phyloP scores from a whole-genome alignment of 441 rosid genomes.

The Biscutella laevigata region DNA sequence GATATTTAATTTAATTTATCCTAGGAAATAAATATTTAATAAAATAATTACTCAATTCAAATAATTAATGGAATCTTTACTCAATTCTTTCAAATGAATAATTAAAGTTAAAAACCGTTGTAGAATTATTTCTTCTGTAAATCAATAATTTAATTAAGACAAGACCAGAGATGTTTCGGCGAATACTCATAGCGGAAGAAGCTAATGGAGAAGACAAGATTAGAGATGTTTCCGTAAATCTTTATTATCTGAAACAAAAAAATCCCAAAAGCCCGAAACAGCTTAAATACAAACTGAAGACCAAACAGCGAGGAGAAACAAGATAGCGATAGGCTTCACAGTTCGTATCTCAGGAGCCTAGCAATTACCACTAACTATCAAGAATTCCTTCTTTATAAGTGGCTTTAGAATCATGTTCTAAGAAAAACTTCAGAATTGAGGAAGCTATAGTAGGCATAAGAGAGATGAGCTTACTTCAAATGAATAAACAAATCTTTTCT shows the following conservation, averaged over 20 bases:
- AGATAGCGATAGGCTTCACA: slow-evolving; percentile 4
- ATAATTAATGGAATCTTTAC: no score
- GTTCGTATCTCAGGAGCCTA: slow-evolving; percentile 10
- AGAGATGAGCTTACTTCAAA: slow-evolving; percentile 8
- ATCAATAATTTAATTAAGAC: no score
- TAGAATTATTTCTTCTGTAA: no score
- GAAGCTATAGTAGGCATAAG: slow-evolving; percentile 4
- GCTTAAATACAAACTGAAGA: slow-evolving; percentile 11
- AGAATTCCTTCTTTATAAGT: not conserved
- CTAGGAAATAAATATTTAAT: no score
- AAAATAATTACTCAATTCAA: no score
- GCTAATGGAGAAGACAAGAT: not conserved
- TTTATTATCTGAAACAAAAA: slow-evolving; percentile 10
- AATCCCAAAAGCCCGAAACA: not conserved
- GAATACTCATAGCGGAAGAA: no score
- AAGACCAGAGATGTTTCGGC: no score
- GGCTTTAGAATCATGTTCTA: slow-evolving; percentile 5
- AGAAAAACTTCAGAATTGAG: not conserved
- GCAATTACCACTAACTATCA: slow-evolving; percentile 8
- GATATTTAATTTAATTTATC: no score
- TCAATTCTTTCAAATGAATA: no score
- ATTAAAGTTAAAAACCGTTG: no score
- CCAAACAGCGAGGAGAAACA: not conserved
- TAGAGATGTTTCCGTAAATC: slow-evolving; percentile 2
- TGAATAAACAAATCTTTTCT: not conserved